Evolutionary conservation across 169 alveolate genomes (phyloP).

Genomic region (Plasmodium reichenowi): DNA sequence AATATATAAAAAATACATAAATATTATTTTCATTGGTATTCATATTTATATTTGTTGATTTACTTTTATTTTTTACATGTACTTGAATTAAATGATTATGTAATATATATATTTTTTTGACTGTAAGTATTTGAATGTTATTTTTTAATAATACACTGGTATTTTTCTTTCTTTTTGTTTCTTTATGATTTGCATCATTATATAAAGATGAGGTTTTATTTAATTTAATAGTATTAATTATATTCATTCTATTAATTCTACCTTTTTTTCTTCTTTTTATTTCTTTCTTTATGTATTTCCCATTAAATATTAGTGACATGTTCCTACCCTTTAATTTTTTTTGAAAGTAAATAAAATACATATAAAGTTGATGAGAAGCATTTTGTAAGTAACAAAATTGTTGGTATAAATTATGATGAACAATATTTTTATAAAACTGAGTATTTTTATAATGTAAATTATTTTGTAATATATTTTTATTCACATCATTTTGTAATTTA

Average conservation of each 20-base stretch:
- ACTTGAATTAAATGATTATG: slow-evolving; percentile 45
- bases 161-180: slow-evolving; percentile 2
- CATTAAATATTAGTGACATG: no score
- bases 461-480: slow-evolving; percentile 25
- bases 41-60: slow-evolving; percentile 2
- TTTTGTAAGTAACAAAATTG: slow-evolving; percentile 33
- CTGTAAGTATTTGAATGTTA: slow-evolving; percentile 6
- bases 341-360: slow-evolving; percentile 5
- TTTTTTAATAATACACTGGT: slow-evolving; percentile 12
- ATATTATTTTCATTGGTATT: background rate
- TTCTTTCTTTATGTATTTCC: background rate
- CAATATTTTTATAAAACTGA: slow-evolving; percentile 21
- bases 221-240: background rate
- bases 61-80: slow-evolving; percentile 11
- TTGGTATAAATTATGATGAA: slow-evolving; percentile 39
- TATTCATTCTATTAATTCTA: slow-evolving; percentile 1
- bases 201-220: no score
- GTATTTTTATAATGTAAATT: slow-evolving; percentile 27
- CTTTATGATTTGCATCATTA: no score
- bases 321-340: background rate
- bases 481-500: slow-evolving; percentile 21
- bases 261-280: slow-evolving; percentile 22
- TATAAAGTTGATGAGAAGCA: slow-evolving; percentile 24
- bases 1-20: slow-evolving; percentile 16
- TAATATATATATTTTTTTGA: slow-evolving; percentile 41